Evolutionary conservation across 305 asterid genomes (phyloP), one percentile per base, ranked within the genome.

Genomic region (Fraxinus baroniana): DNA sequence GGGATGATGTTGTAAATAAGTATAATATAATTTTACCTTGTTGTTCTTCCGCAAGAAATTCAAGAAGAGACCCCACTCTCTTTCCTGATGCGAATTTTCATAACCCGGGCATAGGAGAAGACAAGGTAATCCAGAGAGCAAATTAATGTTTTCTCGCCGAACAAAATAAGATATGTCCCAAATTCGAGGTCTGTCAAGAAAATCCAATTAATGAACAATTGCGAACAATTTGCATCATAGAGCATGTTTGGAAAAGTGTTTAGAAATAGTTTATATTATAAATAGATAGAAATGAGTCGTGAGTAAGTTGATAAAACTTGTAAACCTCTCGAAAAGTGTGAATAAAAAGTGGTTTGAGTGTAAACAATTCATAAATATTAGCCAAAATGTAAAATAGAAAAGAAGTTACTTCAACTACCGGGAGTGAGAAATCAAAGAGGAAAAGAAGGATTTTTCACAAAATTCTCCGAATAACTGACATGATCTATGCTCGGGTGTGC

Each of bases 1-100:
- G 0, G 17, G 76, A 7, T n/a, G 37, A 2, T 24, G 44, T 70
- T 4, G 30, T 8, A 4, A 24, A 32, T 24, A 55, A 74, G 52
- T 66, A 78, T 77, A 79, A 39, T 57, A 80, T 28, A 72, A 75
- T 78, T 79, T 78, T 83, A 93, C 97, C 93, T 71, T 90, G 9
- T 89, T 77, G 81, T 87, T 0, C 77, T 73, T 83, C 88, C 60
- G 86, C 76, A 93, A 91, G 84, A 76, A 88, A 76, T 39, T 55
- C 82, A 88, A 82, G 92, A 93, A 93, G 32, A 0, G 3, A 13
- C 62, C 30, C 97, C 96, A 92, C 86, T 93, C 97, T 26, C 12
- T 88, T 86, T 88, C 82, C 89, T 93, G 94, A 66, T 77, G 87
- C 83, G 24, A 18, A 86, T 86, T 88, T 87, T 91, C 91, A 79